Evolutionary conservation across 1,139 yeast genomes (phyloP).

Genomic region (Geotrichum fermentans): DNA sequence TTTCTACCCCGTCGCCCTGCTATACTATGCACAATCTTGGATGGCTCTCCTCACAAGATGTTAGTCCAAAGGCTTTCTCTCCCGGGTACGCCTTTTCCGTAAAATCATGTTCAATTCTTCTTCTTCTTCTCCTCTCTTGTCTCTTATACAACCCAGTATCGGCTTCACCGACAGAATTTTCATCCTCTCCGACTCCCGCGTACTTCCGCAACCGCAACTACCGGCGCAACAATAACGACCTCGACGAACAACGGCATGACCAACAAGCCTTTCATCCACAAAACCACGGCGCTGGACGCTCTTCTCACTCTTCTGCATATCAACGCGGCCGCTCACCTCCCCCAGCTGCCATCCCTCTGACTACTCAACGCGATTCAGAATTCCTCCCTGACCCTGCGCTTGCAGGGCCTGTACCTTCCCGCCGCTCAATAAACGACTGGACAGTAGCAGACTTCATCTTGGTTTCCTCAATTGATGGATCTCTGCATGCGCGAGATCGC

Average conservation of each 20-base stretch:
- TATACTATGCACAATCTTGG: slow-evolving; percentile 3
- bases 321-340: neutral
- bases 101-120: too few species aligned
- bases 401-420: slow-evolving; percentile 11
- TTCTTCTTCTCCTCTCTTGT: too few species aligned
- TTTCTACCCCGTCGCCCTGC: neutral
- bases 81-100: too few species aligned
- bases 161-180: too few species aligned
- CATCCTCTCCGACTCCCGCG: too few species aligned
- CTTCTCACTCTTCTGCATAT: neutral
- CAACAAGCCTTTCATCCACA: slow-evolving; percentile 7
- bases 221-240: neutral
- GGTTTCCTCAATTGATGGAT: slow-evolving; percentile 84
- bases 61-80: too few species aligned
- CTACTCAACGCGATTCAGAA: neutral
- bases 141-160: too few species aligned
- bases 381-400: slow-evolving; percentile 3
- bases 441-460: slow-evolving; percentile 57
- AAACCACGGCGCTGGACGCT: slow-evolving; percentile 17
- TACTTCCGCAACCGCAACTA: too few species aligned
- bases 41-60: neutral
- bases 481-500: slow-evolving; percentile 75
- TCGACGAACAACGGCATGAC: too few species aligned
- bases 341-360: neutral
- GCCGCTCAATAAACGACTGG: slow-evolving; percentile 47